Base-by-base conservation (phyloP, 2,329 filamentous ascomycete species). In the Exophiala calicioides region DNA sequence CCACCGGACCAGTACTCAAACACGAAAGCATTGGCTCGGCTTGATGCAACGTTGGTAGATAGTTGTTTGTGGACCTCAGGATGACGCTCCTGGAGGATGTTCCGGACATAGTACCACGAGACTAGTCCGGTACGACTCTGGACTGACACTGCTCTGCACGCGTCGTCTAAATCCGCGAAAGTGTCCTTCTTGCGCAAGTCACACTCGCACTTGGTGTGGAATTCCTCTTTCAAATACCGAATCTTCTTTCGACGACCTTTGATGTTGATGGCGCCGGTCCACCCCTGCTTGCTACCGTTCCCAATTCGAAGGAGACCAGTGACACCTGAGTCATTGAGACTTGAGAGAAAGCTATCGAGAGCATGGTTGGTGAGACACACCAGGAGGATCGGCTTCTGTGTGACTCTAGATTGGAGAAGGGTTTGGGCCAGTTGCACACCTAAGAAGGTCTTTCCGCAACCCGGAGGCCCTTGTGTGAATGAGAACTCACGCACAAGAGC, bases 401-500 rank as follows among this genome's bases (percentile, higher is more conserved):
- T 36, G 5, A 26, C 20, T n/a, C 57, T 50, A 2, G 60, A 61
- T 1, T 47, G 54, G 4, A 66, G 45, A 23, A 66, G 50, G 3
- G 58, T 55, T 30, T 53, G 47, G 3, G 53, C 45, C 19, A 86
- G 61, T 32, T 76, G 71, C 2, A 80, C 71, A 2, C 82, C 83
- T 0, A 76, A 72, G 53, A 76, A 86, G 3, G 72, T 78, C 59
- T 88, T 88, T 0, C 85, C 84, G 0, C 84, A 88, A 0, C 85
- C 84, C 0, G 84, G 84, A 0, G 84, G 84, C 0, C 85, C 85
- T 65, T 88, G 83, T 8, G 86, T 83, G 3, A 86, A 67, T 1
- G 80, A 76, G 6, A 85, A 62, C 24, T 73, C 71, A 1, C 73
- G 70, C 0, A 67, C 71, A 0, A 87, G 63, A 2, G 79, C 72